Evolutionary conservation across 1,284 basidiomycete species (phyloP).

Genomic region (Veloporphyrellus conicus): DNA sequence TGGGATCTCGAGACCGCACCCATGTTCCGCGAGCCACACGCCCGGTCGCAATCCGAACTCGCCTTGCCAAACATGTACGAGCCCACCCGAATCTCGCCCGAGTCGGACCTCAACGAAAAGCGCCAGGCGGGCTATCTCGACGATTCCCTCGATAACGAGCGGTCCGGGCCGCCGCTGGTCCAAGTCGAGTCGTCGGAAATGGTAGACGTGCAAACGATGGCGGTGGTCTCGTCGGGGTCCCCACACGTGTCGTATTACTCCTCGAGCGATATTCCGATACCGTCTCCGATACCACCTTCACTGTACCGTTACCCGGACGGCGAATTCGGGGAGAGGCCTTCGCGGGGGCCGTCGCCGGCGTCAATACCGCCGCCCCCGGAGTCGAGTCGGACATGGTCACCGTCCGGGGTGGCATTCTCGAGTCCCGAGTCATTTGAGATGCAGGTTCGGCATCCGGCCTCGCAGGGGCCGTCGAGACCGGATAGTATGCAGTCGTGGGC

Average conservation of each 20-base stretch:
- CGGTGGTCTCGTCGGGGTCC: neutral
- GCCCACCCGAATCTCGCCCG: constrained; percentile 38
- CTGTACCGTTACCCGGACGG: constrained; percentile 45
- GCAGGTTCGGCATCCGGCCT: constrained; percentile 41
- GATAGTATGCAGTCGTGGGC: constrained; percentile 40
- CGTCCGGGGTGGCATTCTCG: neutral
- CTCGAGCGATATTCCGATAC: constrained; percentile 56
- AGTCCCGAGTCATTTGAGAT: constrained; percentile 47
- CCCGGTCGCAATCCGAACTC: constrained; percentile 59
- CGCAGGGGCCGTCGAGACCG: constrained; percentile 26
- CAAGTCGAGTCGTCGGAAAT: constrained; percentile 11
- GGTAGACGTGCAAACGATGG: neutral
- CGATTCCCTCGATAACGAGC: constrained; percentile 5
- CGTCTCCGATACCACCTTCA: constrained; percentile 56
- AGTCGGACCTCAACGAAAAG: constrained; percentile 20
- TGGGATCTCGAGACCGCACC: constrained; percentile 56
- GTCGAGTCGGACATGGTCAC: constrained; percentile 1
- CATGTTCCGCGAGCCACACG: constrained; percentile 63
- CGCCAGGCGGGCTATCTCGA: neutral
- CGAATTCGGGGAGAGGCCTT: constrained; percentile 30
- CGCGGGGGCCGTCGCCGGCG: constrained; percentile 6
- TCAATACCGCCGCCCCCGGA: constrained; percentile 4
- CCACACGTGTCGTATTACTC: constrained; percentile 62
- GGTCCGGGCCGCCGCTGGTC: constrained; percentile 3
- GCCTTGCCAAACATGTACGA: constrained; percentile 39